Evolutionary conservation across 1,284 basidiomycete genomes (phyloP).

Genomic region (Fistulinella cinereoalba): DNA sequence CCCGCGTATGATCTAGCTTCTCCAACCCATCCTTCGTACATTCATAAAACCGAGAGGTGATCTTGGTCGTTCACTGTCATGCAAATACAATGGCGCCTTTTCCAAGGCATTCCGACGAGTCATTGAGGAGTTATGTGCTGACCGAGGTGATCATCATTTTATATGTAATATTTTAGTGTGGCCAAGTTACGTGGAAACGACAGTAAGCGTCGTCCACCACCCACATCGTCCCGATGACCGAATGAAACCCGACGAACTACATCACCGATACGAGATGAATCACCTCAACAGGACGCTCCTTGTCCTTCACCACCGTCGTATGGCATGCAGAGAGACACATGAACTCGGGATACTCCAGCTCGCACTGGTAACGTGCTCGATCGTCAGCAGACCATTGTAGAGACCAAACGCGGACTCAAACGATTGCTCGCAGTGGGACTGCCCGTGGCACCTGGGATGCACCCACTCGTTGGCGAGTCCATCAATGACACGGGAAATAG

Average conservation of each 20-base stretch:
- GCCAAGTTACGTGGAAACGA: no score
- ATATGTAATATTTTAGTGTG: no score
- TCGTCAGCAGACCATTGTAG: conserved; percentile 15
- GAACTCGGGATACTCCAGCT: conserved; percentile 26
- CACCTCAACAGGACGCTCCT: conserved; percentile 26
- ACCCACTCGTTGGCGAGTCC: conserved; percentile 10
- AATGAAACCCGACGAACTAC: conserved; percentile 5
- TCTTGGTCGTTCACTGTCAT: background rate
- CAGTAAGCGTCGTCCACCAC: conserved; percentile 1
- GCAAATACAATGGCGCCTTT: no score
- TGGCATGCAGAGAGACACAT: conserved; percentile 36
- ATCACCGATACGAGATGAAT: conserved; percentile 13
- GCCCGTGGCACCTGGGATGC: conserved; percentile 23
- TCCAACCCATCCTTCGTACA: conserved; percentile 3
- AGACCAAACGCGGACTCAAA: conserved; percentile 25
- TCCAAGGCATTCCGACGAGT: no score
- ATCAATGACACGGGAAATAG: background rate
- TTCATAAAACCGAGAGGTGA: conserved; percentile 7
- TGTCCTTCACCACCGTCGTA: conserved; percentile 15
- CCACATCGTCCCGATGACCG: conserved; percentile 9
- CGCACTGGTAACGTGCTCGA: conserved; percentile 23
- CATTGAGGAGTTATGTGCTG: no score
- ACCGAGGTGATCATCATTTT: no score
- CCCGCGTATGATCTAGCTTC: conserved; percentile 1
- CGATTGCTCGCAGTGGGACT: conserved; percentile 7